Evolutionary conservation across 1,284 basidiomycete species (phyloP).

Genomic region (Naganishia cerealis): DNA sequence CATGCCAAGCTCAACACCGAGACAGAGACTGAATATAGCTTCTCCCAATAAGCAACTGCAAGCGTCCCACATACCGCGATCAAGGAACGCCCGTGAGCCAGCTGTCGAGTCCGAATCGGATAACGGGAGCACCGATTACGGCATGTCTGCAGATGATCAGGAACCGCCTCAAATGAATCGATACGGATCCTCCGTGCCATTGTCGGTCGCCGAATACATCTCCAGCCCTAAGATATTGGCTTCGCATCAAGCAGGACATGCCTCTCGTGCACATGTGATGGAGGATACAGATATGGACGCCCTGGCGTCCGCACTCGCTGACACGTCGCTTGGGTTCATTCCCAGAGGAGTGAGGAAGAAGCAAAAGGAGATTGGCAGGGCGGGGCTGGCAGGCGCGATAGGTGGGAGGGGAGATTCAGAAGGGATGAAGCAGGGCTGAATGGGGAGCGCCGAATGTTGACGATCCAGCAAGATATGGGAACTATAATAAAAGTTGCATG

Average conservation of each 20-base stretch:
- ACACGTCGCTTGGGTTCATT: slow-evolving; percentile 19
- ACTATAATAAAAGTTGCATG: neutral
- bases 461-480: neutral
- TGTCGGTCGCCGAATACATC: neutral
- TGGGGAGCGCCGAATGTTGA: neutral
- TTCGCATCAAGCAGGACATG: neutral
- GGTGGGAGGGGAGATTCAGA: neutral
- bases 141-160: neutral
- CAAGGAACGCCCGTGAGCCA: neutral
- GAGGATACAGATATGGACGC: slow-evolving; percentile 27
- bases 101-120: neutral
- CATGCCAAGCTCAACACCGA: neutral
- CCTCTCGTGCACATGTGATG: neutral
- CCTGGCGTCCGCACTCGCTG: neutral
- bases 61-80: neutral
- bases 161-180: neutral
- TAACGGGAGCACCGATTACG: neutral
- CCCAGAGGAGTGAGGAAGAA: slow-evolving; percentile 24
- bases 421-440: neutral
- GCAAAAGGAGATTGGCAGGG: slow-evolving; percentile 7
- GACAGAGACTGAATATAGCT: neutral
- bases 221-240: neutral
- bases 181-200: neutral
- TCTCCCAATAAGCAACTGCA: neutral
- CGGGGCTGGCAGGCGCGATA: neutral